Conservation (phyloP, 2,329 filamentous ascomycete species). For the Xylariaceae sp. region DNA sequence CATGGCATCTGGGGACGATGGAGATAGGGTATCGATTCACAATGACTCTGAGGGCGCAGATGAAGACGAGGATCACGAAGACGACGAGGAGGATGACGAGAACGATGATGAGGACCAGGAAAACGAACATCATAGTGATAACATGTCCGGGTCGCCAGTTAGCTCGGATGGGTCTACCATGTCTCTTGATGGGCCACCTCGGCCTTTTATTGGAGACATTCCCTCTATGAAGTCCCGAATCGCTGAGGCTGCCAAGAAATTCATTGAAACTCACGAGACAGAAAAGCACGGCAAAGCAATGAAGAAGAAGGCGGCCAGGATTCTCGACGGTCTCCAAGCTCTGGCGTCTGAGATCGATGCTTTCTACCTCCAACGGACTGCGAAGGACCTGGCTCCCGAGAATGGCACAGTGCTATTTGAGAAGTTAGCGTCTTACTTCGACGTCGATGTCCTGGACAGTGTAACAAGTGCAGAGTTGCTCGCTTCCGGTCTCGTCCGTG, state of each 20-base stretch:
- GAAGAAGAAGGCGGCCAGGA: conserved; percentile 76
- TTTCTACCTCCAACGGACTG: conserved; percentile 65
- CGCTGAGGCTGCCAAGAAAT: conserved; percentile 75
- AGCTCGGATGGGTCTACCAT: conserved; percentile 70
- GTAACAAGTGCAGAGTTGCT: conserved; percentile 95
- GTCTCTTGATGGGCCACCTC: conserved; percentile 60
- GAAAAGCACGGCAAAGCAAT: conserved; percentile 71
- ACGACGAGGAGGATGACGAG: conserved; percentile 54
- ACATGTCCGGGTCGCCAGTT: conserved; percentile 66
- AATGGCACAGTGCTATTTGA: conserved; percentile 71
- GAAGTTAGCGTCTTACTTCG: conserved; percentile 80
- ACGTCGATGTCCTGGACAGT: conserved; percentile 84
- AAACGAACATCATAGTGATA: conserved; percentile 51
- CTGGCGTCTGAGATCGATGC: conserved; percentile 72
- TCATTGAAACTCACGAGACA: conserved; percentile 81
- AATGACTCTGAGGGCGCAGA: conserved; percentile 55
- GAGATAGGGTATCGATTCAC: conserved; percentile 41
- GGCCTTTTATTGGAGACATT: conserved; percentile 50
- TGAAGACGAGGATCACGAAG: conserved; percentile 54
- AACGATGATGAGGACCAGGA: conserved; percentile 57
- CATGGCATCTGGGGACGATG: conserved; percentile 40
- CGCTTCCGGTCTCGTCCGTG: conserved; percentile 84
- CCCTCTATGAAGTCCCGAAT: conserved; percentile 73
- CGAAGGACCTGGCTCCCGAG: conserved; percentile 47
- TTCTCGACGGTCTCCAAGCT: conserved; percentile 71